Evolutionary conservation across 306 rosid genomes (phyloP), one percentile per base, ranked within the genome.

Genomic region (Argentina anserina): DNA sequence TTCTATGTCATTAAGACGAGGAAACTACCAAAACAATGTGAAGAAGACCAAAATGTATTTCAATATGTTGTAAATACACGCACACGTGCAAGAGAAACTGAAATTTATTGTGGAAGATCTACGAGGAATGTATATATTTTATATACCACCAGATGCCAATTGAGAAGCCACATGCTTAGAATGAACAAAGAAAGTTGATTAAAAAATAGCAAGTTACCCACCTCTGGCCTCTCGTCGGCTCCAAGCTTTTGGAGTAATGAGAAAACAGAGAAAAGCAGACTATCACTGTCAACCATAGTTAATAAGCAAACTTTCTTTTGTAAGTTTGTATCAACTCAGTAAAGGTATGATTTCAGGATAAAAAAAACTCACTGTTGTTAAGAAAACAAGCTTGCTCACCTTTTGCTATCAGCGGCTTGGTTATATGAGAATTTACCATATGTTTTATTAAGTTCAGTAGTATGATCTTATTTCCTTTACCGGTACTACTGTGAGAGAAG

Each of bases 201-300:
- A 65, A 26, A 0, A 21, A 31, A n/a, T n/a, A 28, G 41, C 49
- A 39, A n/a, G 26, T 59, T 66, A 8, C 72, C 55, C 75, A 93
- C 97, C 98, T 93, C 98, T 73, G 98, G 97, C 76, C 98, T 93
- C 65, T 93, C 98, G 80, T 93, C 98, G 74, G 92, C 94, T 80
- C 98, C 97, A 76, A 93, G 97, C 79, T 81, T 91, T 59, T 90
- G 96, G 77, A 93, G 98, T 73, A 93, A 80, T 2, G 92, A 93
- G 84, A 93, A 93, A 81, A 91, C 84, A 46, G 92, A 86, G 86
- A 93, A 90, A 49, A 90, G 70, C 70, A 93, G 87, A 72, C 81
- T 84, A 84, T 91, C 88, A 77, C 49, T 70, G 75, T 89, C 94
- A 69, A 86, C 82, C 26, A 55, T 75, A 78, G 84, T 82, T 77